Conservation (phyloP, 2,329 filamentous ascomycete genomes). For the Juglanconis oblonga region DNA sequence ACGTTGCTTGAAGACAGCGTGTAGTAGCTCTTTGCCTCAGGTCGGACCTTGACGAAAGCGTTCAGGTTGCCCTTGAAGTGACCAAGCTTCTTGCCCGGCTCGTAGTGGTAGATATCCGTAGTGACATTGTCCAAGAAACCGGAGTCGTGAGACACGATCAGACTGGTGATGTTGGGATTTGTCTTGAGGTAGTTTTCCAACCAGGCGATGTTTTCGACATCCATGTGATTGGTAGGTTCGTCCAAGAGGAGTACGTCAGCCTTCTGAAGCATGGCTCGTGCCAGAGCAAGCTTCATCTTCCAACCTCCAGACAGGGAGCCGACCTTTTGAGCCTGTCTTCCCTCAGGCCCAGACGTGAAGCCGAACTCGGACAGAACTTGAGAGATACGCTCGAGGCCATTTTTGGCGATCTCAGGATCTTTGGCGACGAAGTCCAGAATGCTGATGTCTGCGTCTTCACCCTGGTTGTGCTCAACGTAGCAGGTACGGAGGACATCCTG, state of each 20-base stretch:
- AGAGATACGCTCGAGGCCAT: conserved; percentile 75
- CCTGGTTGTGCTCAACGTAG: conserved; percentile 99
- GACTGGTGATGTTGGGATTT: conserved; percentile 93
- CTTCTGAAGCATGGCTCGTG: conserved; percentile 91
- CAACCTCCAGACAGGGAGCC: conserved; percentile 95
- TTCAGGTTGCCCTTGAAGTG: conserved; percentile 81
- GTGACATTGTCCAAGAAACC: conserved; percentile 96
- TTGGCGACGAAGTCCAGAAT: conserved; percentile 91
- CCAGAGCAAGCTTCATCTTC: conserved; percentile 99
- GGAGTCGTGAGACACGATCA: conserved; percentile 99
- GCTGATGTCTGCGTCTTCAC: conserved; percentile 93
- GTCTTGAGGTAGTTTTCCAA: conserved; percentile 90
- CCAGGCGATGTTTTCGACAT: conserved; percentile 95
- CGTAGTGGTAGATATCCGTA: conserved; percentile 99
- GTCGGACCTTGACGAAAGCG: conserved; percentile 82
- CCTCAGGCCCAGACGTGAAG: conserved; percentile 85
- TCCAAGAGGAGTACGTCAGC: conserved; percentile 96
- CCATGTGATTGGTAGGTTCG: conserved; percentile 98
- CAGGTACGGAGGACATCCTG: conserved; percentile 92
- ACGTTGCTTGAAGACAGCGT: conserved; percentile 84
- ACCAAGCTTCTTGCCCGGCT: conserved; percentile 87
- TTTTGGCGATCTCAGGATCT: conserved; percentile 78
- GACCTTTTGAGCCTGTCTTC: conserved; percentile 83
- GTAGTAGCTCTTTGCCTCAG: conserved; percentile 97
- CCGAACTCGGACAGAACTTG: conserved; percentile 87